Evolutionary conservation across 2,329 filamentous ascomycete genomes (phyloP).

Genomic region (Westerdykella ornata): DNA sequence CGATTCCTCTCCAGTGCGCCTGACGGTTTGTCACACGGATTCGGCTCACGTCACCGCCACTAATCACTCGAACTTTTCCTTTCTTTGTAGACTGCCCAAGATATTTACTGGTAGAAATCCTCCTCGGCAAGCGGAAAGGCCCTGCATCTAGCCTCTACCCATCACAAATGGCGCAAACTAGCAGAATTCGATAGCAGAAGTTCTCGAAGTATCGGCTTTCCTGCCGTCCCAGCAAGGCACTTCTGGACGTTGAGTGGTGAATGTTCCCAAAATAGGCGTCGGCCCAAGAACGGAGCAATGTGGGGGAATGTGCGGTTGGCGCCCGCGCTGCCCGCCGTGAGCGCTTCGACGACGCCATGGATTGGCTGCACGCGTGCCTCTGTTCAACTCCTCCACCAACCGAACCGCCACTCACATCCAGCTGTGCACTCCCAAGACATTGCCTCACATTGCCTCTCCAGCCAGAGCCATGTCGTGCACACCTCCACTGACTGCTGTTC

Average conservation of each 20-base stretch:
- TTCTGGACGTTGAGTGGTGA: conserved; percentile 4
- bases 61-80: too few species aligned
- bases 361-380: conserved; percentile 17
- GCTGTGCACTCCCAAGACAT: not conserved
- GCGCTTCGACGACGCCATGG: conserved; percentile 21
- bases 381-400: not conserved
- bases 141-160: conserved; percentile 17
- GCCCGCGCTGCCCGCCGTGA: conserved; percentile 12
- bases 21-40: too few species aligned
- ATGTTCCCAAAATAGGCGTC: conserved; percentile 21
- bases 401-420: not conserved
- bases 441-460: too few species aligned
- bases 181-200: conserved; percentile 2
- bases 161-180: conserved; percentile 17
- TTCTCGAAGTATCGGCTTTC: not conserved
- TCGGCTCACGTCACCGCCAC: too few species aligned
- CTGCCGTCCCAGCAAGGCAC: not conserved
- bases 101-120: too few species aligned
- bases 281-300: conserved; percentile 16
- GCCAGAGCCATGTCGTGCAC: conserved; percentile 11
- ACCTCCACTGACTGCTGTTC: conserved; percentile 9
- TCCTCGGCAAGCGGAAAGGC: not conserved
- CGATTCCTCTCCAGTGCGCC: too few species aligned
- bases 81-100: too few species aligned
- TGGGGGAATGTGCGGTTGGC: conserved; percentile 7